phyloP scores from a whole-genome alignment of 1,284 basidiomycete genomes.

The Ceratobasidium sp. region DNA sequence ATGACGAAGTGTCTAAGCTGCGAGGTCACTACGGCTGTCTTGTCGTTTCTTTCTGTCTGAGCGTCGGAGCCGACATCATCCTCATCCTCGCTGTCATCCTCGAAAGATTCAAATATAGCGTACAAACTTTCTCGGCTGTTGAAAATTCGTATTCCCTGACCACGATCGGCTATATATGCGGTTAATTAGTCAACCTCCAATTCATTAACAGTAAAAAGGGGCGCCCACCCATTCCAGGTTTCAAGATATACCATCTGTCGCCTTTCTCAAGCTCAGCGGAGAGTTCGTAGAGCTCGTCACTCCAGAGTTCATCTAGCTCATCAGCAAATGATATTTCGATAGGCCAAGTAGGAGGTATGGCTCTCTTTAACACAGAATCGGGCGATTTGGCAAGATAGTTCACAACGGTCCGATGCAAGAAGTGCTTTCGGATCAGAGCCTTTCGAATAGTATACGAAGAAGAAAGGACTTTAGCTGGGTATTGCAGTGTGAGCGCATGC shows the following conservation, averaged over 20 bases:
- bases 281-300: constrained; percentile 95
- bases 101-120: constrained; percentile 88
- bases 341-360: constrained; percentile 86
- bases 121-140: constrained; percentile 81
- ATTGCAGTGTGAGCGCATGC: constrained; percentile 75
- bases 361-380: constrained; percentile 66
- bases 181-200: neutral
- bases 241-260: constrained; percentile 90
- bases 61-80: constrained; percentile 56
- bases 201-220: too few relatives aligned
- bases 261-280: constrained; percentile 58
- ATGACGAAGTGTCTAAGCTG: constrained; percentile 97
- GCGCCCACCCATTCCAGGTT: constrained; percentile 86
- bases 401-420: constrained; percentile 83
- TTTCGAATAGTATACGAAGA: constrained; percentile 94
- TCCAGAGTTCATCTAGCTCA: constrained; percentile 94
- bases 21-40: constrained; percentile 80
- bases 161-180: constrained; percentile 78
- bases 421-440: constrained; percentile 95
- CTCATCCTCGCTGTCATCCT: constrained; percentile 68
- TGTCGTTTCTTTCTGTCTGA: constrained; percentile 51
- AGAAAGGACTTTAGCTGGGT: constrained; percentile 70
- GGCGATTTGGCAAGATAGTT: constrained; percentile 82
- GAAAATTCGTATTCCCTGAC: constrained; percentile 95
- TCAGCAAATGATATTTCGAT: constrained; percentile 93